Evolutionary conservation across 2,329 filamentous ascomycete species (phyloP).

Genomic region (Sporothrix variecibatus): DNA sequence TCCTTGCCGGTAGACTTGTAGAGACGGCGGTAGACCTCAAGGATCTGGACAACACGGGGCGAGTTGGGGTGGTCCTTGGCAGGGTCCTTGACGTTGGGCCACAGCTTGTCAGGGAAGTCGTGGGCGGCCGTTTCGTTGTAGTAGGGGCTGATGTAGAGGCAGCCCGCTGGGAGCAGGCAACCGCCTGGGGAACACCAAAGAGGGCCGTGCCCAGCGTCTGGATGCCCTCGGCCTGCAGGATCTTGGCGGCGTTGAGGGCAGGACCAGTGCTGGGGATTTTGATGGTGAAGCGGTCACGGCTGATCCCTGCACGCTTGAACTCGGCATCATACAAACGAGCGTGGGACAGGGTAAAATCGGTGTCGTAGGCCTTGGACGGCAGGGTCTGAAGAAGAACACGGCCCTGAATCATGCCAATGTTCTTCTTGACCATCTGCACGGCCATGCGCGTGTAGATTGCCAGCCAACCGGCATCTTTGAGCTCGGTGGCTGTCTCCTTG

Average conservation of each 20-base stretch:
- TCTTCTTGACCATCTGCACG: constrained; percentile 49
- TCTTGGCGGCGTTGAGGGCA: constrained; percentile 48
- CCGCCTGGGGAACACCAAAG: constrained; percentile 51
- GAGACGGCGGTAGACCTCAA: constrained; percentile 49
- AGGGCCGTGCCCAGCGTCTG: constrained; percentile 49
- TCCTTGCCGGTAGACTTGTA: constrained; percentile 50
- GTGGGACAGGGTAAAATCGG: constrained; percentile 47
- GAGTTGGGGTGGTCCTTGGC: constrained; percentile 51
- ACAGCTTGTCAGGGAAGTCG: constrained; percentile 44
- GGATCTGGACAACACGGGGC: constrained; percentile 50
- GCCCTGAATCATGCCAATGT: constrained; percentile 47
- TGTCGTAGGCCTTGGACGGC: constrained; percentile 50
- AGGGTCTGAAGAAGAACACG: constrained; percentile 54
- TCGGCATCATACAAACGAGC: constrained; percentile 50
- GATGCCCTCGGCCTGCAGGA: constrained; percentile 48
- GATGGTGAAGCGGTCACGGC: constrained; percentile 51
- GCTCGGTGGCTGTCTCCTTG: constrained; percentile 7
- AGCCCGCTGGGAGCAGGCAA: constrained; percentile 52
- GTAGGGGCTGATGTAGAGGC: constrained; percentile 53
- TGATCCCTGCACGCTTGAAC: constrained; percentile 48
- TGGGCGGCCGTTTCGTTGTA: constrained; percentile 51
- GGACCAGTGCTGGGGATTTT: constrained; percentile 54
- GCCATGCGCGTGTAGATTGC: constrained; percentile 51
- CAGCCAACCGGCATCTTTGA: constrained; percentile 40
- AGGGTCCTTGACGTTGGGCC: constrained; percentile 51